These are phyloP conservation scores for Ajuga chamaepitys DNA, from an alignment of 257 asterid species.

Conservation along the genomic window DNA sequence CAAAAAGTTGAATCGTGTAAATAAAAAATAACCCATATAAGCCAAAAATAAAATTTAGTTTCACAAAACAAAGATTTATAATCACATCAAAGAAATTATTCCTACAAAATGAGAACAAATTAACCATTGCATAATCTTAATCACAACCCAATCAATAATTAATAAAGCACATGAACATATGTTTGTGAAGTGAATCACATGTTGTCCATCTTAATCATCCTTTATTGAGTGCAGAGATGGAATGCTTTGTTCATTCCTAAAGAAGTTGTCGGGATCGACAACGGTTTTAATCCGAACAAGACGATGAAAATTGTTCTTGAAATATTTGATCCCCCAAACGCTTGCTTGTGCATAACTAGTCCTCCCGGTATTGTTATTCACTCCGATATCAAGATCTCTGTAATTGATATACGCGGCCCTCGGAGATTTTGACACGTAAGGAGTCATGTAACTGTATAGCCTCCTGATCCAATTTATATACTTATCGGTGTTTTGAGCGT, in stretches of 20 bases:
- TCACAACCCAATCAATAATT: not conserved
- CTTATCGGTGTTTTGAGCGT: not conserved
- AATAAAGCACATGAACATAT: too few relatives aligned
- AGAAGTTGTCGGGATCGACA: conserved; percentile 13
- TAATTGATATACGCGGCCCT: conserved; percentile 12
- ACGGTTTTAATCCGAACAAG: conserved; percentile 7
- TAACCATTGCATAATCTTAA: not conserved
- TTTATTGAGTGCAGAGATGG: not conserved
- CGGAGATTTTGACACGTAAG: conserved; percentile 1
- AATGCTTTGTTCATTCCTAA: conserved; percentile 13
- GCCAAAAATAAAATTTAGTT: too few relatives aligned
- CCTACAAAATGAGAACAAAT: too few relatives aligned
- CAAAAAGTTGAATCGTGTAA: too few relatives aligned
- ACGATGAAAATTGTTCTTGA: conserved; percentile 7
- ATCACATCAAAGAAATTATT: too few relatives aligned
- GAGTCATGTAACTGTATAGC: conserved; percentile 10
- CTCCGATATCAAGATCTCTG: conserved; percentile 20
- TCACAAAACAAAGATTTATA: too few relatives aligned
- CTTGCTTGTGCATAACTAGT: conserved; percentile 19
- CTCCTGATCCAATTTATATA: conserved; percentile 11
- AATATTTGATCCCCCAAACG: conserved; percentile 14
- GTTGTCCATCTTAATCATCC: not conserved
- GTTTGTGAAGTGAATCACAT: too few relatives aligned
- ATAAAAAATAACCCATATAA: too few relatives aligned
- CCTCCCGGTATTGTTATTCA: not conserved